Base-by-base conservation (phyloP, 1,284 basidiomycete species). In the Ceratobasidium sp. region DNA sequence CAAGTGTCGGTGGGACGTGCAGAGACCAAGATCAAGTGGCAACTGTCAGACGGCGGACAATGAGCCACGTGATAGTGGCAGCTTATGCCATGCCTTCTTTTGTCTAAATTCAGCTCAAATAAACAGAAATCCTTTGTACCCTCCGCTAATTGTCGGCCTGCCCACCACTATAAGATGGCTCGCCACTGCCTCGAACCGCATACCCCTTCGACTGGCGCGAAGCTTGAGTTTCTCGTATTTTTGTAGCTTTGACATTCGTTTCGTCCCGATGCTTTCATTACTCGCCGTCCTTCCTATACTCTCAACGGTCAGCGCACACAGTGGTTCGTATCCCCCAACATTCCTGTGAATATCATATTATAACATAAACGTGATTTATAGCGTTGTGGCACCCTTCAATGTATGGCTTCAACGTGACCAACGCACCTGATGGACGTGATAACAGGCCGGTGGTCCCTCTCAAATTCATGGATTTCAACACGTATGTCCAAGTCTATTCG, bases 341-440 rank as follows among this genome's bases (percentile, higher is more conserved):
- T 34, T 18, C 1, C 16, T n/a, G 8, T 6, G 21, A 10, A n/a
- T 14, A 9, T 12, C 16, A 57, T 14, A 0, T 53, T 23, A n/a
- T 43, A 41, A 41, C n/a, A 16, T 23, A 53, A 26, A 3, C 23
- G 23, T 39, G 16, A 23, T 52, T 52, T 52, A n/a, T 71, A 81
- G 82, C 78, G 12, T 62, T 82, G 10, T 83, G 77, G 76, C 76
- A 79, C 57, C 74, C 76, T 6, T 74, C 77, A 55, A 83, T 83
- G 80, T 83, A 76, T 76, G 87, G 88, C 14, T 88, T 88, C 81
- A 88, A 88, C 74, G 86, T 88, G 16, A 86, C 85, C 26, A 78
- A 78, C 14, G 73, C 82, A 67, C 84, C 83, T 4, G 86, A 83
- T 74, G 75, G 82, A 8, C 87, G 87, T 78, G 87, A 88, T 78